Conservation (phyloP, 768 basidiomycete species). For the Agrocybe praecox region DNA sequence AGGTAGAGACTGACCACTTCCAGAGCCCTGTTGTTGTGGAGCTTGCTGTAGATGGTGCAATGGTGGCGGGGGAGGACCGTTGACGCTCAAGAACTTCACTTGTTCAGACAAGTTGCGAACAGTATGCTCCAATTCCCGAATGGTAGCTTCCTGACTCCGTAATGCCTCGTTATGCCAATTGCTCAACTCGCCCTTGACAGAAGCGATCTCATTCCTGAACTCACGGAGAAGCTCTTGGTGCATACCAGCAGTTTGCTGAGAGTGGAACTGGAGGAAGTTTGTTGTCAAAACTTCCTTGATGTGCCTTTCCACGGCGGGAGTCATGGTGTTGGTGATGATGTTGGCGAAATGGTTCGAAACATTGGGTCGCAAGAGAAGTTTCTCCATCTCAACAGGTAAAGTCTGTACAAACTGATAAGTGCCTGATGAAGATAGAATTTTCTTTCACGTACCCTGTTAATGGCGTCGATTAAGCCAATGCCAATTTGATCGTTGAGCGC, state of each 20-base stretch:
- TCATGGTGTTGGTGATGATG: conserved; percentile 69
- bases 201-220: conserved; percentile 73
- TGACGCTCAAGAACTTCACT: conserved; percentile 76
- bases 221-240: conserved; percentile 82
- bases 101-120: conserved; percentile 79
- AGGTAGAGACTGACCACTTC: conserved; percentile 33
- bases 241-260: conserved; percentile 72
- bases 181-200: conserved; percentile 78
- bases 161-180: conserved; percentile 82
- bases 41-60: conserved; percentile 42
- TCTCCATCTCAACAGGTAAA: conserved; percentile 79
- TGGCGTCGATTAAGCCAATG: conserved; percentile 68
- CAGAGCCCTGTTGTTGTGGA: conserved; percentile 42
- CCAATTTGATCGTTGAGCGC: conserved; percentile 81
- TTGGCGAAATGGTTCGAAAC: conserved; percentile 78
- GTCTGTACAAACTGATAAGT: conserved; percentile 44
- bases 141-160: conserved; percentile 77
- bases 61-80: conserved; percentile 29
- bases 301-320: conserved; percentile 78
- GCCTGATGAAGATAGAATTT: not conserved
- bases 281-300: conserved; percentile 79
- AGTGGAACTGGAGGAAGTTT: conserved; percentile 74
- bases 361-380: conserved; percentile 74
- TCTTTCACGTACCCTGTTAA: conserved; percentile 62
- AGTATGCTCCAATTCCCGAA: conserved; percentile 80